Evolutionary conservation across 441 rosid species (phyloP).

Genomic region (Bruguiera hainesii): DNA sequence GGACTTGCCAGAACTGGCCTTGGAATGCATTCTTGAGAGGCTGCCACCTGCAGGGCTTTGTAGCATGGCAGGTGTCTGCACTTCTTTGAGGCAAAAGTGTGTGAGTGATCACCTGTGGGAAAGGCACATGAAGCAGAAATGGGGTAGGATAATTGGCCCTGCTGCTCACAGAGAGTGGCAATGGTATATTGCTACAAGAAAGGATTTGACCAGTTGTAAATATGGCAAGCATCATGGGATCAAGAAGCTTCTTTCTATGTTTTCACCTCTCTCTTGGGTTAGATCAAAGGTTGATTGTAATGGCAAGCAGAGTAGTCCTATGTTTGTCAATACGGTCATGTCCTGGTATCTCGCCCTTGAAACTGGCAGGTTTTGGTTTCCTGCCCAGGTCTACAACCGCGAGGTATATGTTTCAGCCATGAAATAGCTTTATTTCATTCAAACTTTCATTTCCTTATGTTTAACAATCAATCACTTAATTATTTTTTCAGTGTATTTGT

Average conservation of each 20-base stretch:
- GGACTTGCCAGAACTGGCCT: constrained; percentile 84
- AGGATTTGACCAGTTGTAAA: constrained; percentile 31
- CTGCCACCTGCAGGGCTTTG: constrained; percentile 72
- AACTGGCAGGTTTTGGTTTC: constrained; percentile 79
- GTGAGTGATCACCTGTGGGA: constrained; percentile 79
- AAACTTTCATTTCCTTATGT: neutral
- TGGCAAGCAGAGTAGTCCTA: constrained; percentile 29
- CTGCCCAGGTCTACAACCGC: constrained; percentile 92
- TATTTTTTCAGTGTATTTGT: neutral
- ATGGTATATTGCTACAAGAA: constrained; percentile 44
- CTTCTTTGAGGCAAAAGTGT: constrained; percentile 68
- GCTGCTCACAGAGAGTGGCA: constrained; percentile 79
- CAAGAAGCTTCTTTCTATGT: constrained; percentile 41
- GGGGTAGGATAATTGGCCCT: constrained; percentile 75
- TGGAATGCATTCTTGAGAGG: constrained; percentile 77
- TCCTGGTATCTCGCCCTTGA: constrained; percentile 86
- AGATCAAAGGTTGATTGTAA: constrained; percentile 33
- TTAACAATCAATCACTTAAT: neutral
- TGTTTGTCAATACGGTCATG: constrained; percentile 69
- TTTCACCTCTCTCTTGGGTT: constrained; percentile 50
- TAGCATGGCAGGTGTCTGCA: constrained; percentile 73
- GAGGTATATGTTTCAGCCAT: constrained; percentile 47
- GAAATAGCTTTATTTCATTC: neutral
- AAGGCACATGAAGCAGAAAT: constrained; percentile 69
- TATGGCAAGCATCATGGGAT: constrained; percentile 39